Base-by-base conservation (phyloP, 768 basidiomycete genomes). In the Piloderma croceum region DNA sequence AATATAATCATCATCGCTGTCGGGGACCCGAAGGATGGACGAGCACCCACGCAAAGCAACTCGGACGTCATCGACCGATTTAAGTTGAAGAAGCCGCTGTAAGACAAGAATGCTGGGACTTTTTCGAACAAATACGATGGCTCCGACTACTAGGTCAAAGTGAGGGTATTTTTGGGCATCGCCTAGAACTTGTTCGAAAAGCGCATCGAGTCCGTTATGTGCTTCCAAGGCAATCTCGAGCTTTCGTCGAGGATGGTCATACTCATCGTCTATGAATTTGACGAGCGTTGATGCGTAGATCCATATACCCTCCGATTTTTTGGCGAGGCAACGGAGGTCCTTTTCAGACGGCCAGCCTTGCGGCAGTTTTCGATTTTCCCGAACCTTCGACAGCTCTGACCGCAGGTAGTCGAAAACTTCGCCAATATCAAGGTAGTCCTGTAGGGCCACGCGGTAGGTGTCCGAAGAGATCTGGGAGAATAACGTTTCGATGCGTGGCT, bases 251-350 rank as follows among this genome's bases (percentile, higher is more conserved):
- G 54, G 52, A 10, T 37, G 32, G 31, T 43, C 38, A 5, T 34
- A n/a, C 36, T 13, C 38, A 9, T 49, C 44, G 17, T 48, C 46
- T 23, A 62, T 40, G 32, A 48, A 60, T 37, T 51, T 54, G 19
- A 59, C 25, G 3, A 53, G 38, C n/a, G n/a, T n/a, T n/a, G n/a
- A n/a, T n/a, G n/a, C n/a, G n/a, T n/a, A n/a, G n/a, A n/a, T n/a
- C n/a, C 58, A 60, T 23, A 53, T 51, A 3, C 54, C 56, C 1
- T 46, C 47, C 3, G 57, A 52, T 38, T 46, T 53, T 13, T 31
- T 13, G 3, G 55, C 50, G 13, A 62, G 43, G 5, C 23, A 20
- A 3, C 44, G 39, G 3, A 59, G 31, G 11, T 42, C 46, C 4
- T 31, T 24, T 3, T 39, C 39, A 1, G 57, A 51, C 18, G 60